Evolutionary conservation across 495 filamentous ascomycete species (phyloP).

Genomic region (Hypoxylon subgilvum): DNA sequence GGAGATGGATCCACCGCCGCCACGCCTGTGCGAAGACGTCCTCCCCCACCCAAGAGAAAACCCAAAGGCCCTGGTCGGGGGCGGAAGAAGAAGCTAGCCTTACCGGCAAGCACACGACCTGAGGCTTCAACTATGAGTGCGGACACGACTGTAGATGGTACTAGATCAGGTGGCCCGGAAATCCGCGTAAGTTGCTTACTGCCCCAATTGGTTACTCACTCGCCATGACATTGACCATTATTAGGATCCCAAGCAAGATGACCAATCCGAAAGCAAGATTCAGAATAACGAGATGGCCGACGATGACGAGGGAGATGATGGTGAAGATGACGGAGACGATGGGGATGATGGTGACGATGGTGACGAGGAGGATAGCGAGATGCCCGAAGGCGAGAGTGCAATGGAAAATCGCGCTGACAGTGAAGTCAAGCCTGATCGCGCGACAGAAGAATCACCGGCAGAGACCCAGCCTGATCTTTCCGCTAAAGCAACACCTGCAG

Average conservation of each 20-base stretch:
- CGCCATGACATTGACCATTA: slow-evolving; percentile 48
- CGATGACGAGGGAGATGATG: slow-evolving; percentile 49
- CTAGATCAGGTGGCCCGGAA: slow-evolving; percentile 25
- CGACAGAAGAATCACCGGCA: slow-evolving; percentile 30
- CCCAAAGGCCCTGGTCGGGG: slow-evolving; percentile 70
- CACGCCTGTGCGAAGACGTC: slow-evolving; percentile 61
- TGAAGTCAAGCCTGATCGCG: slow-evolving; percentile 35
- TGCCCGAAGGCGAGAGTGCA: slow-evolving; percentile 35
- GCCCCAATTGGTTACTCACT: slow-evolving; percentile 27
- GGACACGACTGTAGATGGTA: slow-evolving; percentile 36
- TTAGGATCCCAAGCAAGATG: slow-evolving; percentile 51
- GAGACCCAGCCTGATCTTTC: slow-evolving; percentile 3
- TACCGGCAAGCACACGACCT: slow-evolving; percentile 47
- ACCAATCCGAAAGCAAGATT: slow-evolving; percentile 48
- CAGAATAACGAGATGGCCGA: slow-evolving; percentile 60
- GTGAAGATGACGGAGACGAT: slow-evolving; percentile 48
- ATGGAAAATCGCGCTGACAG: slow-evolving; percentile 32
- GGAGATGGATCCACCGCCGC: slow-evolving; percentile 37
- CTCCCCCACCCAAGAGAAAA: slow-evolving; percentile 79
- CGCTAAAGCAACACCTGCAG: slow-evolving; percentile 26
- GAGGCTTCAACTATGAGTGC: slow-evolving; percentile 44
- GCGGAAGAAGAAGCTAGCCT: slow-evolving; percentile 65
- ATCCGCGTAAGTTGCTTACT: slow-evolving; percentile 12
- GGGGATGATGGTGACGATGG: slow-evolving; percentile 46
- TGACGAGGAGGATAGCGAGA: slow-evolving; percentile 43